Evolutionary conservation across 2,329 filamentous ascomycete species (phyloP), one percentile per base, ranked within the genome.

Genomic region (Claviceps sp.): DNA sequence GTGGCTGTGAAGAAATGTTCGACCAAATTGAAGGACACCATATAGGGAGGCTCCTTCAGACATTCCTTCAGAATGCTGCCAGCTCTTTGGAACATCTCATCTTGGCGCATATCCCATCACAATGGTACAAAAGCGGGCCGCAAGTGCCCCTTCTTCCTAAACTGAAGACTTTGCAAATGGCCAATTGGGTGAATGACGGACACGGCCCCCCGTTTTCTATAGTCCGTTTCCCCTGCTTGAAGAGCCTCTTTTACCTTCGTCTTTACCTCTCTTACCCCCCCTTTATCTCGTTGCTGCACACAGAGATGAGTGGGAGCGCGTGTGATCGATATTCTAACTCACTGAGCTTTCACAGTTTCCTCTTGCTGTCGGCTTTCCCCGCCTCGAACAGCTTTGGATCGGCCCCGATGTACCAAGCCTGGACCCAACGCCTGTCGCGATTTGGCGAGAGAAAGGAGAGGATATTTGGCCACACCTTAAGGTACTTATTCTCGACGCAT

Each of bases 101-200:
- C 41, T 57, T 69, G 4, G n/a, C 50, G 11, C 57, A 57, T 11
- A 39, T 62, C 7, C 58, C 59, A 11, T 50, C 50, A 39, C 52
- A 22, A 22, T 22, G 22, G 22, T 22, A 22, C 22, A 22, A 22
- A 22, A 22, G 22, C 22, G 22, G 22, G 22, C 38, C 47, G 17
- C 39, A 34, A 0, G 19, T 62, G 19, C 58, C 60, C 6, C 22
- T 51, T 3, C 57, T 68, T 53, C 61, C 64, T 3, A 58, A 57
- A 3, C 52, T 68, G 26, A 62, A 61, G 54, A 56, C 60, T 44
- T 49, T 68, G n/a, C 57, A 60, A 17, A 22, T 22, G 22, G 22
- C 22, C 22, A 22, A 22, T 22, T 22, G 22, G 22, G 22, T 22
- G 22, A 22, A 22, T 22, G 22, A 22, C 22, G 22, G 22, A 22